Conservation (phyloP, 163 green algal genomes). For the Scenedesmus sp. region DNA sequence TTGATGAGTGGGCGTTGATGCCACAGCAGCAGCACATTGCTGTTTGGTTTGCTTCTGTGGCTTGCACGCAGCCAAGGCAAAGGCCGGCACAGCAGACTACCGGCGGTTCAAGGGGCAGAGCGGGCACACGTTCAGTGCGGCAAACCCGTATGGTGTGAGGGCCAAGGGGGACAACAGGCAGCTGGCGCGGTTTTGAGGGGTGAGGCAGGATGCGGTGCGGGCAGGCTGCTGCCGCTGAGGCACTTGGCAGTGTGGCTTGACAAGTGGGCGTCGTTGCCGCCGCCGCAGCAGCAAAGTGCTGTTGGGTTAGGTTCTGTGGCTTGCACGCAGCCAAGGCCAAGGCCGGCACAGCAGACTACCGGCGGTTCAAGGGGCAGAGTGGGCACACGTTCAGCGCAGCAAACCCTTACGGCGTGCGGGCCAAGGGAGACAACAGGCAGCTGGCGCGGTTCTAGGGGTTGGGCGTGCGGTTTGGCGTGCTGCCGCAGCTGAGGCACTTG, state of each 20-base stretch:
- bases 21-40: too few relatives aligned
- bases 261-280: too few relatives aligned
- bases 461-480: neutral
- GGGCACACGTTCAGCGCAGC: constrained; percentile 89
- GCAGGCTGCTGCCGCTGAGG: too few relatives aligned
- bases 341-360: constrained; percentile 72
- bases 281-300: too few relatives aligned
- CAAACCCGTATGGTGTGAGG: constrained; percentile 91
- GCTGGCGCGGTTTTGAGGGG: constrained; percentile 70
- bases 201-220: too few relatives aligned
- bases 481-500: neutral
- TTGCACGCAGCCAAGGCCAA: constrained; percentile 61
- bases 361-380: constrained; percentile 57
- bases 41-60: too few relatives aligned
- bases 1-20: too few relatives aligned
- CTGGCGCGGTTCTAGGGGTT: constrained; percentile 71
- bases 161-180: constrained; percentile 84
- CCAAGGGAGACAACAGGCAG: constrained; percentile 85
- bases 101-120: constrained; percentile 58
- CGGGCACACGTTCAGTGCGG: constrained; percentile 89
- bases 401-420: constrained; percentile 91
- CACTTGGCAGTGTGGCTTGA: too few relatives aligned
- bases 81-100: constrained; percentile 72
- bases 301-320: too few relatives aligned
- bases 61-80: constrained; percentile 59